Conservation (phyloP, 768 basidiomycete species). For the Tylopilus plumbeoviolaceoides region DNA sequence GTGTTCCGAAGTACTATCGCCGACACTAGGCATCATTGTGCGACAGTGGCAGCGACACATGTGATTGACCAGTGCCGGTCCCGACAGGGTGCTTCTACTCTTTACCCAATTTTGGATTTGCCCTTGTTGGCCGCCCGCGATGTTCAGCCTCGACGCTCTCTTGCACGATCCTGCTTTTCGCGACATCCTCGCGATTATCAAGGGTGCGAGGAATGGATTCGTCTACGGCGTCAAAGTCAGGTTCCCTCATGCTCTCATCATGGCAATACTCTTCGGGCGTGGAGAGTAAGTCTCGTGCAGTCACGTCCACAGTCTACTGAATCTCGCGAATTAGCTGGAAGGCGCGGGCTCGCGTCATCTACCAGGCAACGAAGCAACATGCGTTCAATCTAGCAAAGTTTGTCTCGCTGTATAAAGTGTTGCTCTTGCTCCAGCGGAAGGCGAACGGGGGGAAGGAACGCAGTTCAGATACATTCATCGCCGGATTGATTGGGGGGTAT, state of each 20-base stretch:
- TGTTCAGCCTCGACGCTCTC: conserved; percentile 25
- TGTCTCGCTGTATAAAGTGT: conserved; percentile 87
- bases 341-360: conserved; percentile 63
- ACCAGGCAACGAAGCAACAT: conserved; percentile 84
- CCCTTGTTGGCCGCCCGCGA: conserved; percentile 5
- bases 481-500: conserved; percentile 90
- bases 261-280: conserved; percentile 90
- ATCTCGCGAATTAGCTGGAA: conserved; percentile 52
- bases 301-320: conserved; percentile 6
- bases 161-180: conserved; percentile 70
- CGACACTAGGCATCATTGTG: not conserved
- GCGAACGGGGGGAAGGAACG: conserved; percentile 80
- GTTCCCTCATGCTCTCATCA: conserved; percentile 94
- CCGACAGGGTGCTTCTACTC: not conserved
- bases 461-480: conserved; percentile 81
- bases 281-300: conserved; percentile 64
- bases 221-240: conserved; percentile 89
- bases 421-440: conserved; percentile 79
- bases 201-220: conserved; percentile 88
- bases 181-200: conserved; percentile 88
- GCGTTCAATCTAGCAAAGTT: conserved; percentile 91
- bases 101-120: not conserved
- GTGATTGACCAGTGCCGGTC: not conserved
- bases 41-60: no score
- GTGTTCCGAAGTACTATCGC: no score